Conservation (phyloP, 2,329 filamentous ascomycete genomes). For the Aspergillus candidus region DNA sequence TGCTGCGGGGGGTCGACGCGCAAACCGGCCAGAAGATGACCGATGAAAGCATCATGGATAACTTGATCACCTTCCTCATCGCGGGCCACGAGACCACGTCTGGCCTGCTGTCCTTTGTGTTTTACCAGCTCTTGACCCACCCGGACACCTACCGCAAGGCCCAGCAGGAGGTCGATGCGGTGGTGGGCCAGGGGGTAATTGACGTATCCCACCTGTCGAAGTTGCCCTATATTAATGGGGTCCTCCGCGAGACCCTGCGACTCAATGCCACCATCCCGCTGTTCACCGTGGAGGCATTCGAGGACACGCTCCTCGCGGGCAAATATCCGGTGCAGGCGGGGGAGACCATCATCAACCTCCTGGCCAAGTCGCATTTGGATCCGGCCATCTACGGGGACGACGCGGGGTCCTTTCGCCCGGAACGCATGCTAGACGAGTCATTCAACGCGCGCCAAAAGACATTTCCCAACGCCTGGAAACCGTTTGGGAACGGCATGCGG, state of each 20-base stretch:
- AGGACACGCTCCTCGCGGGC: constrained; percentile 35
- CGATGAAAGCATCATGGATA: constrained; percentile 59
- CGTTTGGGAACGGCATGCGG: constrained; percentile 66
- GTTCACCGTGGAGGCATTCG: not conserved
- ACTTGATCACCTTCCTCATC: constrained; percentile 67
- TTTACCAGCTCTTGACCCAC: constrained; percentile 59
- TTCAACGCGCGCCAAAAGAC: constrained; percentile 57
- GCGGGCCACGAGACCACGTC: constrained; percentile 68
- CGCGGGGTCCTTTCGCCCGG: constrained; percentile 60
- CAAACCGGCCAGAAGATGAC: constrained; percentile 59
- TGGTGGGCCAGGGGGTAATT: constrained; percentile 55
- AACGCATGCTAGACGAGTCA: constrained; percentile 64
- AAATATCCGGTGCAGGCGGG: constrained; percentile 55
- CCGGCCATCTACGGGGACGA: constrained; percentile 60
- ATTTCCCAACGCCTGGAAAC: constrained; percentile 55
- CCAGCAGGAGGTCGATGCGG: constrained; percentile 61
- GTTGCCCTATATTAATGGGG: constrained; percentile 54
- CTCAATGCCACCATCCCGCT: constrained; percentile 1
- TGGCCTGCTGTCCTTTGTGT: constrained; percentile 59
- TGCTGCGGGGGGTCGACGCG: constrained; percentile 62
- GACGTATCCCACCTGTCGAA: constrained; percentile 57
- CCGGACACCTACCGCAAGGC: constrained; percentile 56
- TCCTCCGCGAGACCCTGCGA: constrained; percentile 3
- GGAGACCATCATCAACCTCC: constrained; percentile 45
- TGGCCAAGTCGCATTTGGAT: constrained; percentile 55